These are phyloP conservation scores for Moniliella sp. DNA, from an alignment of 1,284 basidiomycete genomes.

Conservation along the genomic window DNA sequence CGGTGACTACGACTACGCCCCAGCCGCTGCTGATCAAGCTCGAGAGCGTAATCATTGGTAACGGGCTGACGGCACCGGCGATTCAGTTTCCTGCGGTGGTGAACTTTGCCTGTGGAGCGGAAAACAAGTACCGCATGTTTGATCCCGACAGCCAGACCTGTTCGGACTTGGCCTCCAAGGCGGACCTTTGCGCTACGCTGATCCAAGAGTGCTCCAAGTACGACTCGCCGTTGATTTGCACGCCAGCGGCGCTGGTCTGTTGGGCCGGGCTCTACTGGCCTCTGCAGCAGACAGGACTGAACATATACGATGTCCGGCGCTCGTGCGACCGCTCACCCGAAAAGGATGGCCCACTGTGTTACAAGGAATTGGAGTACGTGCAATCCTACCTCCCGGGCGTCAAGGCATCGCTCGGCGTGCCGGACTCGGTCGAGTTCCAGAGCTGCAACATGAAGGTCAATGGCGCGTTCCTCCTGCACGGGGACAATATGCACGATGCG, in stretches of 20 bases:
- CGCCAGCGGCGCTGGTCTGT: constrained; percentile 37
- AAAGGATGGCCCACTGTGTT: constrained; percentile 43
- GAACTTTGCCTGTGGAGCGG: constrained; percentile 49
- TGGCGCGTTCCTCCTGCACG: constrained; percentile 48
- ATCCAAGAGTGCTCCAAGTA: constrained; percentile 29
- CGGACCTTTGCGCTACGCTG: constrained; percentile 48
- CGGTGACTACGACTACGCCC: neutral
- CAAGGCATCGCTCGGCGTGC: constrained; percentile 55
- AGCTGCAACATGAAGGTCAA: constrained; percentile 43
- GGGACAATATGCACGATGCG: constrained; percentile 57
- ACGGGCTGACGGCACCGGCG: constrained; percentile 24
- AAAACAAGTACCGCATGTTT: constrained; percentile 45
- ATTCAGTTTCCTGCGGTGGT: constrained; percentile 41
- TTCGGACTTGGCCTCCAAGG: constrained; percentile 44
- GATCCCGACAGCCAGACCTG: constrained; percentile 51
- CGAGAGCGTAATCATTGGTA: constrained; percentile 27
- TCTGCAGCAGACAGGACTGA: constrained; percentile 38
- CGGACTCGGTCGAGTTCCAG: constrained; percentile 43
- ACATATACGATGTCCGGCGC: constrained; percentile 58
- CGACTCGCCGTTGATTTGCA: constrained; percentile 38
- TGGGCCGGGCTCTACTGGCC: constrained; percentile 39
- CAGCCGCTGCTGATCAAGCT: constrained; percentile 27
- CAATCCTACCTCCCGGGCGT: constrained; percentile 38
- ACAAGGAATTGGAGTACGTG: constrained; percentile 44
- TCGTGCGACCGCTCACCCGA: constrained; percentile 46